Percentiles rank a stretch among this genome's conserved stretches.
phyloP scores from a whole-genome alignment of 2,329 filamentous ascomycete genomes.

The Neospermospora avenae region DNA sequence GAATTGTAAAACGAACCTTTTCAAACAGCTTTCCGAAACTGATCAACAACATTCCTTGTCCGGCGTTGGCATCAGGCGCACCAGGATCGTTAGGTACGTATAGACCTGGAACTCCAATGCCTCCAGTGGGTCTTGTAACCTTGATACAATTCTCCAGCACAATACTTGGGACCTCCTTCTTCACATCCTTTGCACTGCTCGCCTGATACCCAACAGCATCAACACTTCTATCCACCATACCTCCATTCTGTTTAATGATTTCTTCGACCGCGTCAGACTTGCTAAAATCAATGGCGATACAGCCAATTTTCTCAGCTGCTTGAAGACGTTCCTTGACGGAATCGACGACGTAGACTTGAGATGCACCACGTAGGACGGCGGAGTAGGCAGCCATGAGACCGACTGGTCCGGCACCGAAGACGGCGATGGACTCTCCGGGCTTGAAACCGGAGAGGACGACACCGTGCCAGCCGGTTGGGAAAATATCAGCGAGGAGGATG shows the following conservation, averaged over 20 bases:
- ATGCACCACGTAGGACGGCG: constrained; percentile 57
- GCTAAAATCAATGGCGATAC: constrained; percentile 57
- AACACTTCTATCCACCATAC: constrained; percentile 61
- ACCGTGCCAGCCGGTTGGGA: constrained; percentile 54
- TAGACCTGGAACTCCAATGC: constrained; percentile 33
- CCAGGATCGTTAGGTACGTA: constrained; percentile 52
- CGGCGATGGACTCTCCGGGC: constrained; percentile 58
- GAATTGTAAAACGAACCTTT: constrained; percentile 47
- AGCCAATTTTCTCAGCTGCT: constrained; percentile 59
- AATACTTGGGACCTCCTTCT: constrained; percentile 58
- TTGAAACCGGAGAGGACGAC: constrained; percentile 56
- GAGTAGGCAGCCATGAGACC: constrained; percentile 66
- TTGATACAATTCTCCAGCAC: constrained; percentile 32
- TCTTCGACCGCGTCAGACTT: constrained; percentile 57
- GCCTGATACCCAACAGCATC: constrained; percentile 67
- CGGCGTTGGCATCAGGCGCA: constrained; percentile 56
- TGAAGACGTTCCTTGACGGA: constrained; percentile 56
- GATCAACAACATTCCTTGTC: constrained; percentile 61
- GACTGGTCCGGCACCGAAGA: constrained; percentile 63
- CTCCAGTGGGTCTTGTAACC: constrained; percentile 31
- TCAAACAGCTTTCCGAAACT: constrained; percentile 68
- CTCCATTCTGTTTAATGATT: constrained; percentile 56
- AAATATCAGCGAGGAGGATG: constrained; percentile 49
- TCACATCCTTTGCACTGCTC: constrained; percentile 51
- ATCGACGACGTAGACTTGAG: constrained; percentile 60